A percentile compares a stretch with the other conserved stretches of the same genome.
phyloP scores from a whole-genome alignment of 805 yeast genomes.

The Candida orba region DNA sequence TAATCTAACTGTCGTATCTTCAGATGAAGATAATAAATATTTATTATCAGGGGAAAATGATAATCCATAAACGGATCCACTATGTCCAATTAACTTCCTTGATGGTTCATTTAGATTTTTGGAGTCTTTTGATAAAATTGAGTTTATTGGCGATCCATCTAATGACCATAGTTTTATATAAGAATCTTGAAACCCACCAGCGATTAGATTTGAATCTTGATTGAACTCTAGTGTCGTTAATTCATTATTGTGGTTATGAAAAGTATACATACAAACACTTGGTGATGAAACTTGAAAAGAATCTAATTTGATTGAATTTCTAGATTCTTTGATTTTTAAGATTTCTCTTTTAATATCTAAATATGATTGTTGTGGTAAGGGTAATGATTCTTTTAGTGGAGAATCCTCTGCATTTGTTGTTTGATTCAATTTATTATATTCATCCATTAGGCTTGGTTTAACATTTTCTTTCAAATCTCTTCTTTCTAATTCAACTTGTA shows the following conservation, averaged over 20 bases:
- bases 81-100: conserved; percentile 71
- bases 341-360: conserved; percentile 76
- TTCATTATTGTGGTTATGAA: conserved; percentile 89
- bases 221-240: conserved; percentile 84
- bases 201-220: conserved; percentile 77
- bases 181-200: conserved; percentile 93
- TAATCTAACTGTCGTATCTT: conserved; percentile 83
- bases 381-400: conserved; percentile 69
- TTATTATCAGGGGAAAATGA: conserved; percentile 87
- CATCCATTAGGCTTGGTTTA: conserved; percentile 47
- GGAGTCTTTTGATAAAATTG: conserved; percentile 49
- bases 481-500: conserved; percentile 74
- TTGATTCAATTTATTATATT: conserved; percentile 47
- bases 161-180: conserved; percentile 88
- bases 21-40: conserved; percentile 75
- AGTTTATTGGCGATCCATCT: conserved; percentile 78
- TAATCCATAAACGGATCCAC: conserved; percentile 88
- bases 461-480: conserved; percentile 58
- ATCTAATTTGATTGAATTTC: conserved; percentile 64
- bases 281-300: conserved; percentile 78
- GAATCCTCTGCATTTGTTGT: conserved; percentile 39
- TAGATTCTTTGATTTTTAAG: conserved; percentile 70
- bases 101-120: conserved; percentile 35
- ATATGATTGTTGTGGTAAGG: conserved; percentile 79
- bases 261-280: conserved; percentile 95